These are phyloP conservation scores for Rhynchospora breviuscula DNA, from an alignment of 176 grass and related monocot genomes.

Conservation along the genomic window DNA sequence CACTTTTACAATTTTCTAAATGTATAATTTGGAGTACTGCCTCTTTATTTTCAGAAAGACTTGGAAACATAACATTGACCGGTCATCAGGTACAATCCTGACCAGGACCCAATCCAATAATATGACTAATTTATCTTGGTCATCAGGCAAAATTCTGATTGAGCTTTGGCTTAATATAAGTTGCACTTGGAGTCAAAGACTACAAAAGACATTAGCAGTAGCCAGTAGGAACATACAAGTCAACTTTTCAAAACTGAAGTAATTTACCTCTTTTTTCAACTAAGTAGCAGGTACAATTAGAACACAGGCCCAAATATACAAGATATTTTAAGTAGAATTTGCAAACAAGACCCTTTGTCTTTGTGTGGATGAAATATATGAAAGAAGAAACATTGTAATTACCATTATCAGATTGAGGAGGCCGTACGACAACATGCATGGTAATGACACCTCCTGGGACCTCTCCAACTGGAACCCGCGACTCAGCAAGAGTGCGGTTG, in stretches of 20 bases:
- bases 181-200: neutral
- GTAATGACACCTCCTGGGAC: conserved; percentile 85
- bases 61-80: neutral
- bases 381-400: conserved; percentile 46
- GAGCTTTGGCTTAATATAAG: neutral
- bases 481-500: conserved; percentile 64
- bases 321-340: neutral
- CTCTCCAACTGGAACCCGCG: conserved; percentile 68
- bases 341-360: conserved; percentile 10
- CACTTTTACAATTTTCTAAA: neutral
- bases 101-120: neutral
- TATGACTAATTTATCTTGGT: neutral
- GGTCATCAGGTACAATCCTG: neutral
- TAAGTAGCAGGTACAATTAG: neutral
- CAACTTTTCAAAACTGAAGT: neutral
- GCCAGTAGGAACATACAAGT: neutral
- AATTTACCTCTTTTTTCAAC: neutral
- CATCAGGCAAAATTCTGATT: neutral
- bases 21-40: neutral
- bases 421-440: conserved; percentile 86
- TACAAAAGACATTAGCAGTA: neutral
- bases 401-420: conserved; percentile 72
- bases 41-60: neutral
- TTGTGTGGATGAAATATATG: neutral
- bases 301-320: neutral